Base-by-base conservation (phyloP, 805 yeast genomes). In the Starmerella powellii region DNA sequence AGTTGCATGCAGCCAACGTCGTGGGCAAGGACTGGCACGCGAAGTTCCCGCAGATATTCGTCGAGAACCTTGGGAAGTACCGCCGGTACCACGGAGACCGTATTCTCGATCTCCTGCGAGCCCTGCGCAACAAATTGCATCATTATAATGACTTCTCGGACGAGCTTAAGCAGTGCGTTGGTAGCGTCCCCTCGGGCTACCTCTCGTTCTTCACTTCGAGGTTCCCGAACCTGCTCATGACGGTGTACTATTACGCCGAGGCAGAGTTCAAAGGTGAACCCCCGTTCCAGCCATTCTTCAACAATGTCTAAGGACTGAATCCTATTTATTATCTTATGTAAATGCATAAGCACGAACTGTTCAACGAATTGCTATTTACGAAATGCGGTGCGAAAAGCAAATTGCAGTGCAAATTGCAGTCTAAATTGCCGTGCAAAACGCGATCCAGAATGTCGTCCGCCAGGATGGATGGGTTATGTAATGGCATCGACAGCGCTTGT, bases 111-210 rank as follows among this genome's bases (percentile, higher is more conserved):
- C 63, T 91, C 39, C 62, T 91, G 45, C 67, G 99, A 45, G 95
- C 95, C 0, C 61, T 91, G 52, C 70, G 99, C 54, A 91, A 91
- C 64, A 91, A 91, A 60, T 80, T 84, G 56, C 97, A 91, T 60
- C 99, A 91, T 60, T 88, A 72, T 60, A 85, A 85, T 62, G 98
- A 91, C 59, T 63, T 87, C 38, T 26, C 45, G 56, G 68, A 63
- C 8, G 72, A 66, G 12, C 67, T 91, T 44, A 76, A 74, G 40
- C 58, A 56, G 13, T 68, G 73, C 38, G 80, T 91, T 74, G 79
- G 84, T 16, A 80, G 88, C 0, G 62, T 85, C 21, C 95, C 96
- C 0, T 74, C 75, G 38, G 95, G 94, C 0, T 91, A 83, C 57
- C 81, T 84, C 60, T 61, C 65, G 34, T 91, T 82, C 58, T 91